phyloP scores from a whole-genome alignment of 164 flowering plant species.

The Taxillus chinensis region DNA sequence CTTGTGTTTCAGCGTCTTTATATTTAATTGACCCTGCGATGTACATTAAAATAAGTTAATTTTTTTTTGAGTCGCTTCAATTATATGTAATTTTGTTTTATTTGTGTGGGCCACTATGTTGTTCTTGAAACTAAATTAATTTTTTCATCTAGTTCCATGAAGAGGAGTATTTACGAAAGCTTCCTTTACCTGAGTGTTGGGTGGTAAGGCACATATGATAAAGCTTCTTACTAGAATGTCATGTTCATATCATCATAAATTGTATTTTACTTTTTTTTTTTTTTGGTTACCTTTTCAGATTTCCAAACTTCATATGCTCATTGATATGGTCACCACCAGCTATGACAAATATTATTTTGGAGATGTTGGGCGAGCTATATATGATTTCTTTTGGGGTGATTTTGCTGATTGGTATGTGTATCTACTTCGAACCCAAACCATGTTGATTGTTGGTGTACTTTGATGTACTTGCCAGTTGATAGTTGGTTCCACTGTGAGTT shows the following conservation, averaged over 20 bases:
- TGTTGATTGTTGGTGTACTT: not conserved
- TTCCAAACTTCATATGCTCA: constrained; percentile 75
- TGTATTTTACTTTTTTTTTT: not conserved
- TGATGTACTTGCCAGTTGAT: not conserved
- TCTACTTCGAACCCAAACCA: not conserved
- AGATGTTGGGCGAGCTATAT: constrained; percentile 76
- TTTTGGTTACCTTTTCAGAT: constrained; percentile 35
- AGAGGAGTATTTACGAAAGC: constrained; percentile 38
- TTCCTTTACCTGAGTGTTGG: constrained; percentile 92
- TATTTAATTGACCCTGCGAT: no score
- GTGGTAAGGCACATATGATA: constrained; percentile 50
- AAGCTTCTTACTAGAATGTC: not conserved
- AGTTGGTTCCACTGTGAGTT: no score
- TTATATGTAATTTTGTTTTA: not conserved
- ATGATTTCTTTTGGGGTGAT: constrained; percentile 95
- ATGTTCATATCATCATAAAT: not conserved
- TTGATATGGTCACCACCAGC: constrained; percentile 66
- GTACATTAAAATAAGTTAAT: no score
- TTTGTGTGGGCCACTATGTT: not conserved
- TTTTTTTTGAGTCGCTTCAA: no score
- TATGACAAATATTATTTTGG: constrained; percentile 89
- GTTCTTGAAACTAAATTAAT: not conserved
- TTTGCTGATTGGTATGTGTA: constrained; percentile 85
- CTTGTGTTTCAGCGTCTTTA: no score
- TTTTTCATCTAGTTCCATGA: constrained; percentile 49